These are phyloP conservation scores for Aspergillus hiratsukae DNA, from an alignment of 2,329 filamentous ascomycete species.

Conservation along the genomic window DNA sequence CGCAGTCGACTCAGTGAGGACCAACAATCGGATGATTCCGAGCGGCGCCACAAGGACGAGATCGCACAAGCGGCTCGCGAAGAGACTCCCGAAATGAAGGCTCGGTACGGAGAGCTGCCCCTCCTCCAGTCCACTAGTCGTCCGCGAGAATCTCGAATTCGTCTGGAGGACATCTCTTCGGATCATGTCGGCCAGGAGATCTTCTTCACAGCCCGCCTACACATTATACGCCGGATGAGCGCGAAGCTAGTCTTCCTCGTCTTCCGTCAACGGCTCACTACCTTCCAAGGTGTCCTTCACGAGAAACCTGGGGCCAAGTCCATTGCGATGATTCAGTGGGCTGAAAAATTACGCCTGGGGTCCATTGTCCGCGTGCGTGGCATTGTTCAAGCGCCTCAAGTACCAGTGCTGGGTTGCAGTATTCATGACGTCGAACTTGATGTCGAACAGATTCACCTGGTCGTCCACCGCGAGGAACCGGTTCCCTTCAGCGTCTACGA, in stretches of 20 bases:
- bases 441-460: conserved; percentile 61
- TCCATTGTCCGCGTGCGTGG: conserved; percentile 74
- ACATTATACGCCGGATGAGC: conserved; percentile 77
- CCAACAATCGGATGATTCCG: conserved; percentile 36
- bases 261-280: conserved; percentile 76
- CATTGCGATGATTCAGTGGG: conserved; percentile 78
- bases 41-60: conserved; percentile 41
- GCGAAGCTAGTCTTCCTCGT: conserved; percentile 79
- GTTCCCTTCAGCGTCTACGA: conserved; percentile 68
- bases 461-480: conserved; percentile 57
- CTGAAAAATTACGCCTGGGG: conserved; percentile 74
- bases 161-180: conserved; percentile 49
- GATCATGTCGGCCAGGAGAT: conserved; percentile 57
- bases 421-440: conserved; percentile 73
- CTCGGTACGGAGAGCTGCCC: conserved; percentile 55
- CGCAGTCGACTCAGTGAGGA: conserved; percentile 42
- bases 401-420: conserved; percentile 69
- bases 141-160: conserved; percentile 44
- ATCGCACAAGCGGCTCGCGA: conserved; percentile 45
- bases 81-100: conserved; percentile 56
- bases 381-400: conserved; percentile 66
- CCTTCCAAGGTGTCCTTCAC: conserved; percentile 77
- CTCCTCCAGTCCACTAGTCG: conserved; percentile 55
- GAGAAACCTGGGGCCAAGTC: conserved; percentile 58
- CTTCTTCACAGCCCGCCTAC: conserved; percentile 66